Evolutionary conservation across 345 rosid genomes (phyloP).

Genomic region (Eucalyptus virginea): DNA sequence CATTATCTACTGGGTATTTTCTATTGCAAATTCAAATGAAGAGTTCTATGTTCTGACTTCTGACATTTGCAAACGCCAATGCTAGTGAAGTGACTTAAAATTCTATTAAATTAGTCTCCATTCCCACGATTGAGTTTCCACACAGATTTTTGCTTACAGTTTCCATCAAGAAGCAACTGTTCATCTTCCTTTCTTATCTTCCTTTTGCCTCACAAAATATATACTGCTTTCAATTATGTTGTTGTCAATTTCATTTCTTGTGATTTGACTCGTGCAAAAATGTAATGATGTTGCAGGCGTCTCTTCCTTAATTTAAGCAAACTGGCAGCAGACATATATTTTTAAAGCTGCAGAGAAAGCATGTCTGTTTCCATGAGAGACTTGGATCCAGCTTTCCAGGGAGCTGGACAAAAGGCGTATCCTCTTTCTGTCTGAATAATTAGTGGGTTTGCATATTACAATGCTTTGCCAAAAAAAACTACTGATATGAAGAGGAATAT

Average conservation of each 20-base stretch:
- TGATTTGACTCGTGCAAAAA: not conserved
- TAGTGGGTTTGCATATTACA: not conserved
- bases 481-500: not conserved
- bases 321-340: not conserved
- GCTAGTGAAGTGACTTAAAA: not conserved
- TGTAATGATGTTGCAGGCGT: not conserved
- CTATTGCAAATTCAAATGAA: not conserved
- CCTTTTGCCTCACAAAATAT: not conserved
- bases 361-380: slow-evolving; percentile 99
- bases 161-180: not conserved
- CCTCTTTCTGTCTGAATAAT: slow-evolving; percentile 26
- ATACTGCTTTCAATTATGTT: not conserved
- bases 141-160: not conserved
- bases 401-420: slow-evolving; percentile 98
- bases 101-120: not conserved
- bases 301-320: not conserved
- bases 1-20: not conserved
- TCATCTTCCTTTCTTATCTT: not conserved
- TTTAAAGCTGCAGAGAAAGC: slow-evolving; percentile 12
- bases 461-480: not conserved
- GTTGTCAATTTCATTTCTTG: not conserved
- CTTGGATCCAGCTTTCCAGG: slow-evolving; percentile 95
- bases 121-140: not conserved
- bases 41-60: not conserved
- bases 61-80: not conserved